Evolutionary conservation across 2,329 filamentous ascomycete genomes (phyloP).

Genomic region (Alternaria novae-zelandiae): DNA sequence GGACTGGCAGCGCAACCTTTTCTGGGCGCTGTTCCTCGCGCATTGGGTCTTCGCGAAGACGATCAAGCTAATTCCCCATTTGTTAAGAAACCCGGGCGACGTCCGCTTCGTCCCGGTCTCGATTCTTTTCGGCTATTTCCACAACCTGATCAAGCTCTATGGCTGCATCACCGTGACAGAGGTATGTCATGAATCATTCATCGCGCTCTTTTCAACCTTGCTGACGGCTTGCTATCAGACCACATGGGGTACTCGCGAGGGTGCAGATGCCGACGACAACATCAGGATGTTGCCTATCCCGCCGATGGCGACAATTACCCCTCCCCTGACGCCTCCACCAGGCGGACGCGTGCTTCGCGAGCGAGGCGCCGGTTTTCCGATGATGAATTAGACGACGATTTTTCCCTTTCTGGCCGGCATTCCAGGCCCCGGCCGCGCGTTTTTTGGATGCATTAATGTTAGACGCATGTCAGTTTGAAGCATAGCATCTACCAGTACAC

Average conservation of each 20-base stretch:
- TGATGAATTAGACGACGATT: slow-evolving; percentile 34
- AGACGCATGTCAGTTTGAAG: slow-evolving; percentile 41
- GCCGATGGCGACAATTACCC: slow-evolving; percentile 41
- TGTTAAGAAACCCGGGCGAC: slow-evolving; percentile 82
- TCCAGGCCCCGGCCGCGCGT: slow-evolving; percentile 24
- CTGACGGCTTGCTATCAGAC: slow-evolving; percentile 64
- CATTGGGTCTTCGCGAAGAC: slow-evolving; percentile 80
- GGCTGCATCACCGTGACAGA: slow-evolving; percentile 73
- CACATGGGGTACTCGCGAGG: slow-evolving; percentile 92
- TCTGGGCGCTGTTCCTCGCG: slow-evolving; percentile 43
- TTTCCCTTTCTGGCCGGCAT: slow-evolving; percentile 35
- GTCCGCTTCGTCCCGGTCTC: slow-evolving; percentile 82
- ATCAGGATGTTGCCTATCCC: slow-evolving; percentile 49
- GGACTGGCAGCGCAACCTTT: slow-evolving; percentile 33
- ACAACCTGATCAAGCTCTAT: slow-evolving; percentile 90
- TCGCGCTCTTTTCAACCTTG: slow-evolving; percentile 10
- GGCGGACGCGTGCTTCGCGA: slow-evolving; percentile 45
- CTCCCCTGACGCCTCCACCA: slow-evolving; percentile 43
- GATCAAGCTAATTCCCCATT: slow-evolving; percentile 87
- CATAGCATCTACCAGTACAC: slow-evolving; percentile 27
- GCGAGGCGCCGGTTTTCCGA: slow-evolving; percentile 38
- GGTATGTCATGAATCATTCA: slow-evolving; percentile 34
- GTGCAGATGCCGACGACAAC: slow-evolving; percentile 76
- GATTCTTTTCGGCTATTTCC: slow-evolving; percentile 89
- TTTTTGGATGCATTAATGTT: slow-evolving; percentile 42